Evolutionary conservation across 208 protist genomes (phyloP).

Genomic region (Acanthamoeba culbertsoni): DNA sequence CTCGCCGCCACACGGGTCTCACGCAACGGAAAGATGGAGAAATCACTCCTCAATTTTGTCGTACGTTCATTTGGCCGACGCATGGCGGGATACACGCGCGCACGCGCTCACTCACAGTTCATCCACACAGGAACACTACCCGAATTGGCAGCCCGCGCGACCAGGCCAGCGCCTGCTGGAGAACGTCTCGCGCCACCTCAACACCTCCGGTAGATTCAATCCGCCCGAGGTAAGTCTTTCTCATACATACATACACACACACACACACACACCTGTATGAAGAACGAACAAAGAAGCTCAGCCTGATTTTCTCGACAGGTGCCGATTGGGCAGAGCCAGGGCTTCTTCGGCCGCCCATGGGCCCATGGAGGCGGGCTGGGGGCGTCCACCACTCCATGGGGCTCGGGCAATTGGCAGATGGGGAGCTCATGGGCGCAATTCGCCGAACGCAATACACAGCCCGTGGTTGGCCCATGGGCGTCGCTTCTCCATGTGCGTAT

Average conservation of each 20-base stretch:
- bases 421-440: background rate
- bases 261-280: no score
- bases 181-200: background rate
- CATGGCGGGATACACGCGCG: background rate
- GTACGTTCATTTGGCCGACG: background rate
- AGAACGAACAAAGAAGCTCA: no score
- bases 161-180: background rate
- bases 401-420: background rate
- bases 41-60: conserved; percentile 32
- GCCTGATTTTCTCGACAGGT: no score
- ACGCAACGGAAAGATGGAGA: conserved; percentile 46
- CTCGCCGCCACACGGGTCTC: background rate
- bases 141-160: background rate
- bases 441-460: background rate
- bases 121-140: background rate
- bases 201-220: background rate
- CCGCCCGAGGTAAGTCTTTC: background rate
- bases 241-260: no score
- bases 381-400: background rate
- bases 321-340: background rate
- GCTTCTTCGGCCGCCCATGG: background rate
- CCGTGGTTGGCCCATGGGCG: background rate
- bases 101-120: background rate
- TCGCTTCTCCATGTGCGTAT: background rate
- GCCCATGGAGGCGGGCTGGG: background rate